A percentile compares a stretch with the other conserved stretches of the same genome.
phyloP scores from a whole-genome alignment of 2,329 filamentous ascomycete species.

The Zelopaecilomyces penicillatus region DNA sequence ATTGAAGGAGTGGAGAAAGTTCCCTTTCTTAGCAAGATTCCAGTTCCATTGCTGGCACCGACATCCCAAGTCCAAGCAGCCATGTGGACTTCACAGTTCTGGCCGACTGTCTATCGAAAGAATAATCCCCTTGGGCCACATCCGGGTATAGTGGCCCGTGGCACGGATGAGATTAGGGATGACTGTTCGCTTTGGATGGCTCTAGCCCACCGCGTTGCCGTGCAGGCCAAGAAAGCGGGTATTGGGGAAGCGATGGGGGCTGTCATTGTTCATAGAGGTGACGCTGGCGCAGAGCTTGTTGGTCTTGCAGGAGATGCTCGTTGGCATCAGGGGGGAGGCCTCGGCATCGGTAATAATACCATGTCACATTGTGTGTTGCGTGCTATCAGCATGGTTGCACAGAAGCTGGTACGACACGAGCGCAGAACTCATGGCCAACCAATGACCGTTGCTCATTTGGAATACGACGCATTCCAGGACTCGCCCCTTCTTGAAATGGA shows the following conservation, averaged over 20 bases:
- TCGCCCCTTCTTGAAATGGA: conserved; percentile 61
- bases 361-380: conserved; percentile 72
- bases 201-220: conserved; percentile 56
- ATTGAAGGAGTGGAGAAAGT: conserved; percentile 44
- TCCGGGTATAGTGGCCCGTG: conserved; percentile 62
- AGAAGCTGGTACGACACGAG: conserved; percentile 52
- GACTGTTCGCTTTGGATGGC: conserved; percentile 60
- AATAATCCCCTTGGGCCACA: conserved; percentile 82
- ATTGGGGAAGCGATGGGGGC: conserved; percentile 65
- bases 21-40: conserved; percentile 53
- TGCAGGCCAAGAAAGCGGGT: conserved; percentile 46
- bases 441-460: conserved; percentile 32
- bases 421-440: conserved; percentile 30
- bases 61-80: conserved; percentile 68
- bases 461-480: conserved; percentile 59
- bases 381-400: conserved; percentile 75
- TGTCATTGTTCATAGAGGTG: conserved; percentile 61
- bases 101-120: conserved; percentile 80
- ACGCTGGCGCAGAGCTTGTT: conserved; percentile 48
- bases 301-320: conserved; percentile 71
- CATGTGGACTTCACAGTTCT: conserved; percentile 67
- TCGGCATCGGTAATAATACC: conserved; percentile 53
- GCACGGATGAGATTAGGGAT: conserved; percentile 58
- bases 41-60: conserved; percentile 64
- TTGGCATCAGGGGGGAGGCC: conserved; percentile 47